Evolutionary conservation across 495 filamentous ascomycete genomes (phyloP).

Genomic region (Annulohypoxylon bovei): DNA sequence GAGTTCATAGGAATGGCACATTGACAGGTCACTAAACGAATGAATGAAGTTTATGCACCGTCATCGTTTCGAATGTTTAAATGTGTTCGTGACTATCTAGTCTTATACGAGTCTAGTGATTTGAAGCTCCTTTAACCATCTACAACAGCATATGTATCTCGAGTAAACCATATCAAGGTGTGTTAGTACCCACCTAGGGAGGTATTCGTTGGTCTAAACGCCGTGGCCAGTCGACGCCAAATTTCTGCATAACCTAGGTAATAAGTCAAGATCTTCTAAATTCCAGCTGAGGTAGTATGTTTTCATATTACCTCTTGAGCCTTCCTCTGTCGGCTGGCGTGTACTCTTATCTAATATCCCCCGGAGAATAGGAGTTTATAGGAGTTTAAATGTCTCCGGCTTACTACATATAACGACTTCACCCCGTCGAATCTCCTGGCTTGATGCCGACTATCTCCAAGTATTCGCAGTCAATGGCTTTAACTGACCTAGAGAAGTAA

Average conservation of each 20-base stretch:
- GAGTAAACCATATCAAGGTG: no score
- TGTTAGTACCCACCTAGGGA: no score
- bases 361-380: conserved; percentile 8
- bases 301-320: not conserved
- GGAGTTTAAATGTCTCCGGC: not conserved
- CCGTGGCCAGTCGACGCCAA: no score
- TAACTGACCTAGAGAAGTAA: not conserved
- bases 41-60: conserved; percentile 48
- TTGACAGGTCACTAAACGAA: conserved; percentile 45
- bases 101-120: not conserved
- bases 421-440: not conserved
- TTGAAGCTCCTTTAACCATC: not conserved
- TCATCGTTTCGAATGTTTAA: conserved; percentile 36
- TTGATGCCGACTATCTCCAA: not conserved
- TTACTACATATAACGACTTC: not conserved
- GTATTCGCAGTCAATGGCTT: no score
- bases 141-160: not conserved
- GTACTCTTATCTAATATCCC: not conserved
- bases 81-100: conserved; percentile 15
- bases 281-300: not conserved
- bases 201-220: no score
- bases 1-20: conserved; percentile 49
- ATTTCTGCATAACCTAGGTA: no score
- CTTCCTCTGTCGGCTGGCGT: not conserved
- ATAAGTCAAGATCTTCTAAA: not conserved